Evolutionary conservation across 805 yeast genomes (phyloP).

Genomic region (Barnettozyma vustinii): DNA sequence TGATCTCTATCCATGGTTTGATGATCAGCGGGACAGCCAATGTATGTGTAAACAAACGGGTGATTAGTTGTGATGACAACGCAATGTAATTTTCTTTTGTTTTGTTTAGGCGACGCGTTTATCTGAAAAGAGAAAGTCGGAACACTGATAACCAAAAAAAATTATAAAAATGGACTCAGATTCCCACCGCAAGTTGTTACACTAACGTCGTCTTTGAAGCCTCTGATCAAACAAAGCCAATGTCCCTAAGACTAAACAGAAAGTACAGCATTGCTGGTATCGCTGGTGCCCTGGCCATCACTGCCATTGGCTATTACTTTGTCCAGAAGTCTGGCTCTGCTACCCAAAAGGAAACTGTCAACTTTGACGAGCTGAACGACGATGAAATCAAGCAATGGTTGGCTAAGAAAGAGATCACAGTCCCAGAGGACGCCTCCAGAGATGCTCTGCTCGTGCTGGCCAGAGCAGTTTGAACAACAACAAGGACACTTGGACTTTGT

Average conservation of each 20-base stretch:
- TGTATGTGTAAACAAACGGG: too few relatives aligned
- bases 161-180: not conserved
- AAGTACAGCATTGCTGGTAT: conserved; percentile 10
- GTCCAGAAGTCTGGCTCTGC: conserved; percentile 17
- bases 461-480: conserved; percentile 2
- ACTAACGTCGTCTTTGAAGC: not conserved
- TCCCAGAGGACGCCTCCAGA: conserved; percentile 12
- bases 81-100: not conserved
- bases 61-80: too few relatives aligned
- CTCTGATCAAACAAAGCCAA: not conserved
- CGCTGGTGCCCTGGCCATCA: conserved; percentile 13
- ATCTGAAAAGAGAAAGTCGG: conserved; percentile 6
- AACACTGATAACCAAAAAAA: not conserved
- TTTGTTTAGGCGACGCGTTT: not conserved
- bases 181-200: not conserved
- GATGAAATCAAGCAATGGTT: conserved; percentile 12
- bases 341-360: conserved; percentile 1
- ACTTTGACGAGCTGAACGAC: conserved; percentile 4
- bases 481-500: too few relatives aligned
- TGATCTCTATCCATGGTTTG: conserved; percentile 16
- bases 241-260: conserved; percentile 12
- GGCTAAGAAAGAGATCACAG: conserved; percentile 4
- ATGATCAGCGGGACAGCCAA: not conserved
- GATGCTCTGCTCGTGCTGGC: conserved; percentile 10
- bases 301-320: conserved; percentile 14